Conservation (phyloP, 2,329 filamentous ascomycete genomes). For the Colletotrichum truncatum region DNA sequence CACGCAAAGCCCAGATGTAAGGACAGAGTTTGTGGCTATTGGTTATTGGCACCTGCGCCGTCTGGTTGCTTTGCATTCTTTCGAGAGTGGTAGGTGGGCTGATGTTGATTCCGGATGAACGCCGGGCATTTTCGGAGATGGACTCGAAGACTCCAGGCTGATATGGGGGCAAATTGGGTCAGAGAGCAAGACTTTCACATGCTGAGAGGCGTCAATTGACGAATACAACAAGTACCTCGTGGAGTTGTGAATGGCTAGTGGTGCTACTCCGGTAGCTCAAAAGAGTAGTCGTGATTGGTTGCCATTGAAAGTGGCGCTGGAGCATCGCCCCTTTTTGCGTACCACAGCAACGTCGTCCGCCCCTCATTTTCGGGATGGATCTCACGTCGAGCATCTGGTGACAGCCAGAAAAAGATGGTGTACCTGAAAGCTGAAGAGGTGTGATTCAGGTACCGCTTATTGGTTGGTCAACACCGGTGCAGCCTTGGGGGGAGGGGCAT, state of each 20-base stretch:
- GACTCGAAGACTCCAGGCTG: not conserved
- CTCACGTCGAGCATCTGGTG: not conserved
- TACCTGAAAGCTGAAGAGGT: not conserved
- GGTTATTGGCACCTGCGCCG: not conserved
- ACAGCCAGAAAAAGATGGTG: not conserved
- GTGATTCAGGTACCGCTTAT: not conserved
- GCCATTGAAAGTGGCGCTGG: not conserved
- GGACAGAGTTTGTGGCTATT: too few relatives aligned
- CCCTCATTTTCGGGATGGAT: not conserved
- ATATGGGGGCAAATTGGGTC: not conserved
- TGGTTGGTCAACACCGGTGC: not conserved
- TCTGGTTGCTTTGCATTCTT: not conserved
- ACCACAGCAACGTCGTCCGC: not conserved
- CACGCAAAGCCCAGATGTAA: too few relatives aligned
- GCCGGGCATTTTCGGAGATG: not conserved
- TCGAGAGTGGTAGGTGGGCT: not conserved
- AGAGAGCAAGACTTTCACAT: conserved; percentile 12
- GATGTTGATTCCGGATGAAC: not conserved
- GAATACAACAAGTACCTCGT: not conserved
- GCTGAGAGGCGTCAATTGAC: not conserved
- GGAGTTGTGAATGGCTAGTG: not conserved
- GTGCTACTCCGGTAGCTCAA: not conserved
- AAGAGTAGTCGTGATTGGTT: conserved; percentile 6
- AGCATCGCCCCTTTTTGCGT: not conserved
- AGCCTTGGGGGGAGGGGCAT: not conserved